phyloP scores from a whole-genome alignment of 768 basidiomycete genomes.

The Chalciporus pseudorubinellus region DNA sequence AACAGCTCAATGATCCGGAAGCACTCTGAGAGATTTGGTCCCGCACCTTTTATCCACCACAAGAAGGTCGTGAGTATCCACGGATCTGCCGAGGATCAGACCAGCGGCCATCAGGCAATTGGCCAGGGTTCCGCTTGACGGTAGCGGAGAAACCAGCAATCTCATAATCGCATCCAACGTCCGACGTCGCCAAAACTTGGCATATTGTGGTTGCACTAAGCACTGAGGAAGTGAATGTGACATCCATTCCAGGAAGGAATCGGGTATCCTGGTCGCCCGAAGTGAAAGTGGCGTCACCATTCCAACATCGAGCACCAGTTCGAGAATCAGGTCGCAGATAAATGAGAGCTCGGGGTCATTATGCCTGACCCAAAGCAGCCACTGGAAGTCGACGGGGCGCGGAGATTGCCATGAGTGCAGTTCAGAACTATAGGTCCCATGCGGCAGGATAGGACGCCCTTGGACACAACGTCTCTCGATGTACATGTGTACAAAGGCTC shows the following conservation, averaged over 20 bases:
- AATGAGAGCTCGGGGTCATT: slow-evolving; percentile 5
- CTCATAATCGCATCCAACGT: slow-evolving; percentile 2
- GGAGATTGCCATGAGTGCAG: not conserved
- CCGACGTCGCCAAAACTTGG: not conserved
- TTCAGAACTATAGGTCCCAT: not conserved
- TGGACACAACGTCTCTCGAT: slow-evolving; percentile 3
- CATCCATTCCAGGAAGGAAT: slow-evolving; percentile 4
- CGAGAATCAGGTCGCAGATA: slow-evolving; percentile 4
- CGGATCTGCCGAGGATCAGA: slow-evolving; percentile 2
- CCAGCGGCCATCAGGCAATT: slow-evolving; percentile 9
- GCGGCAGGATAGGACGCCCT: not conserved
- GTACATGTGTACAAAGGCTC: slow-evolving; percentile 10
- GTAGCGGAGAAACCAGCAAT: slow-evolving; percentile 1
- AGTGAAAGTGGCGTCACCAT: slow-evolving; percentile 1
- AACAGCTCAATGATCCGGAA: not conserved
- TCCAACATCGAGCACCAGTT: not conserved
- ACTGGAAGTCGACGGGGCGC: not conserved
- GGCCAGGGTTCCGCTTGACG: slow-evolving; percentile 1
- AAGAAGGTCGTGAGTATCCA: slow-evolving; percentile 5
- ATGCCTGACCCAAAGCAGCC: slow-evolving; percentile 5
- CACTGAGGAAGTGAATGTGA: slow-evolving; percentile 5
- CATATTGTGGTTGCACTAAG: not conserved
- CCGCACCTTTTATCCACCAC: slow-evolving; percentile 11
- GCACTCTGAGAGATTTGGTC: not conserved
- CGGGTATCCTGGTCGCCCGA: not conserved